Conservation (phyloP, 805 yeast genomes). For the Teunomyces cretensis region DNA sequence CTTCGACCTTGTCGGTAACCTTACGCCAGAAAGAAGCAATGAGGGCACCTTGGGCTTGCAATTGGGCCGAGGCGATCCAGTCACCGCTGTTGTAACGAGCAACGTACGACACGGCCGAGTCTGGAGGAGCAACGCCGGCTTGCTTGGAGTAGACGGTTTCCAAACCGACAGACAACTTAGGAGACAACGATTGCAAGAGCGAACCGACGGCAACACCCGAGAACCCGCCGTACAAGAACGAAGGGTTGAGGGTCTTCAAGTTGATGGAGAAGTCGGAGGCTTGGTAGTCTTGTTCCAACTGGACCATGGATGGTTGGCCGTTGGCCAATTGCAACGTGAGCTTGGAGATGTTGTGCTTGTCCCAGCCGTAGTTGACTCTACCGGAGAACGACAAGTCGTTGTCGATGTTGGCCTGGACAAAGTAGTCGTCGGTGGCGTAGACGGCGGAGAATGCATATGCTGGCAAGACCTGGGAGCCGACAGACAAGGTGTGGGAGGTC, state of each 20-base stretch:
- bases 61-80: conserved; percentile 93
- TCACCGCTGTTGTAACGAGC: conserved; percentile 84
- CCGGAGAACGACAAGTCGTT: conserved; percentile 83
- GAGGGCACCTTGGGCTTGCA: conserved; percentile 89
- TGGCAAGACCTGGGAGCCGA: conserved; percentile 83
- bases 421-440: conserved; percentile 80
- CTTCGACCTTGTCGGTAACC: conserved; percentile 90
- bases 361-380: conserved; percentile 90
- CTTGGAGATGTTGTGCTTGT: conserved; percentile 72
- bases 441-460: conserved; percentile 89
- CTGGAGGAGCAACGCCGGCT: conserved; percentile 69
- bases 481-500: conserved; percentile 87
- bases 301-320: conserved; percentile 91
- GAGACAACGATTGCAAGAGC: conserved; percentile 82
- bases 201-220: conserved; percentile 93
- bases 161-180: conserved; percentile 81
- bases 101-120: conserved; percentile 85
- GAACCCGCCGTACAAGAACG: conserved; percentile 69
- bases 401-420: conserved; percentile 90
- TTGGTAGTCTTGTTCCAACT: conserved; percentile 93
- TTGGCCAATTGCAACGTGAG: conserved; percentile 84
- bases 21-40: conserved; percentile 92
- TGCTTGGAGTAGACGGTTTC: conserved; percentile 88
- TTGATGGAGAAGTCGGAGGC: conserved; percentile 86
- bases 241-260: conserved; percentile 89